These are phyloP conservation scores for Diophrys sp. DNA, from an alignment of 73 alveolate species.

Conservation along the genomic window DNA sequence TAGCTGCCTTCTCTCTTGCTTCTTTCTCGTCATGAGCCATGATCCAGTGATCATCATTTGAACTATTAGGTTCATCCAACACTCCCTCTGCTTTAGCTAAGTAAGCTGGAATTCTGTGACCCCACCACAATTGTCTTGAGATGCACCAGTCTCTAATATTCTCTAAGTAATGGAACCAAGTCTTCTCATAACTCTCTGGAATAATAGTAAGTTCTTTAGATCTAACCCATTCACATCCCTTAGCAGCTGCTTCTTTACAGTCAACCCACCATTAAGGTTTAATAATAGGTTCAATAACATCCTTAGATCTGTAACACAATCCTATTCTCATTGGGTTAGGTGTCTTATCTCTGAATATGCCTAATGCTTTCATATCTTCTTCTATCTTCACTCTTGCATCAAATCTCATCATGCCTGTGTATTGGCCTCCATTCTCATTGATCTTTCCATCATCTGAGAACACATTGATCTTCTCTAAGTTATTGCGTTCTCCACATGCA, in stretches of 20 bases:
- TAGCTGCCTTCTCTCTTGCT: constrained; percentile 79
- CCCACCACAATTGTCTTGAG: constrained; percentile 99
- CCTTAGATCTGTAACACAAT: constrained; percentile 92
- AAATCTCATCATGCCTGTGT: constrained; percentile 93
- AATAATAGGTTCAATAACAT: constrained; percentile 98
- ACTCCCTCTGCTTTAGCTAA: constrained; percentile 82
- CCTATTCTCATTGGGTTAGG: constrained; percentile 97
- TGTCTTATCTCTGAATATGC: constrained; percentile 80
- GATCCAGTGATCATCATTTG: constrained; percentile 84
- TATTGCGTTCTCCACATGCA: constrained; percentile 94
- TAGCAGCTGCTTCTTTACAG: constrained; percentile 78
- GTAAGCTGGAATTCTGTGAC: constrained; percentile 99
- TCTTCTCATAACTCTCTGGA: constrained; percentile 86
- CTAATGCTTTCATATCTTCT: constrained; percentile 83
- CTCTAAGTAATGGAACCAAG: constrained; percentile 89
- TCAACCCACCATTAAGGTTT: constrained; percentile 96
- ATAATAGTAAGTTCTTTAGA: constrained; percentile 72
- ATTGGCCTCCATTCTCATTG: constrained; percentile 95
- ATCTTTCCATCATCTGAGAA: constrained; percentile 96
- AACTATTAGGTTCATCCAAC: constrained; percentile 75
- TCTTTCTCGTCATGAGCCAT: constrained; percentile 88
- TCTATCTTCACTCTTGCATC: constrained; percentile 88
- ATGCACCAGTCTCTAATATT: constrained; percentile 96
- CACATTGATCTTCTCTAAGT: constrained; percentile 85
- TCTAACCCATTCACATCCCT: constrained; percentile 83